Evolutionary conservation across 2,329 filamentous ascomycete genomes (phyloP), one percentile per base, ranked within the genome.

Genomic region (Neophaeococcomyces mojaviensis): DNA sequence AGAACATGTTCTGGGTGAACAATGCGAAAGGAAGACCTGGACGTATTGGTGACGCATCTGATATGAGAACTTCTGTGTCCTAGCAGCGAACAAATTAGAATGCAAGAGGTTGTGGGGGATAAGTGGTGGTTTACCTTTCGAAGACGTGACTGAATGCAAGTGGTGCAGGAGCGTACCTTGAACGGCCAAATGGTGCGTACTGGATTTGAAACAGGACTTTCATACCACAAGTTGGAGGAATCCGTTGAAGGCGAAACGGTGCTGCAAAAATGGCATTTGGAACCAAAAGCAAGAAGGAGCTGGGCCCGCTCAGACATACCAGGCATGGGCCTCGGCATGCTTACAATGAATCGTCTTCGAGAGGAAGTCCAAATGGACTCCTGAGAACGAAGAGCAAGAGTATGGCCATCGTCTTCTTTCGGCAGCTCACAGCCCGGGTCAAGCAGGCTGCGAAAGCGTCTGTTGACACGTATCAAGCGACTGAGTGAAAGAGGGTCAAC

Each of bases 111-210:
- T 37, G 42, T 48, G 22, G 32, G 32, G 19, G 30, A 20, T 22
- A 26, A 38, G 16, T 18, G 30, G 26, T 48, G 39, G 61, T 70
- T 54, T 72, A 89, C 86, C 74, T 83, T 88, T 56, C 78, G 66
- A 42, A 80, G 76, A 46, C 68, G 72, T 37, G 69, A 59, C 49
- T 74, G 59, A 19, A 92, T 69, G 64, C 87, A 94, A 26, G 65
- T 56, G 18, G 78, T 80, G 61, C 87, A 92, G 30, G 74, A 71
- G 49, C 78, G 74, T 44, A 84, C 68, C 42, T 70, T 77, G 63
- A 90, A 89, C 3, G 82, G 73, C 80, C 86, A 94, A 34, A 89
- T 69, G 34, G 78, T 70, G 33, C 76, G 71, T 49, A 86, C 73
- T 24, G 76, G 77, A 53, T 75, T 68, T 43, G 67, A 56, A 39